Base-by-base conservation (phyloP, 2,329 filamentous ascomycete species). In the Hymenoscyphus fructigenus region DNA sequence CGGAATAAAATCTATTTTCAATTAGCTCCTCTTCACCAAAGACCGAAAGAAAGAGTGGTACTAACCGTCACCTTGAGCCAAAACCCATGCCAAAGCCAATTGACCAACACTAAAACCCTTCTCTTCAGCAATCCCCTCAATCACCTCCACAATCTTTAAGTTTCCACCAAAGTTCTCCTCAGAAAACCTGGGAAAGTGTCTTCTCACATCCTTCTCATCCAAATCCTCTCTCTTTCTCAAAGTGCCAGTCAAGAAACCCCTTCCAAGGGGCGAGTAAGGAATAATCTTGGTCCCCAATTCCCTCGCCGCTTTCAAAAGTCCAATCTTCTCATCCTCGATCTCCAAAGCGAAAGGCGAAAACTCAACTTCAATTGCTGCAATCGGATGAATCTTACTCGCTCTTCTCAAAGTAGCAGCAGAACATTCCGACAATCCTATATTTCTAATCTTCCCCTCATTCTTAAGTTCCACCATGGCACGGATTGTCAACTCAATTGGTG, bases 221-320 rank as follows among this genome's bases (percentile, higher is more conserved):
- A 87, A 78, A 69, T 86, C 83, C 17, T 77, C 77, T 0, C 71
- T 73, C 2, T 77, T 79, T 50, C 78, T 78, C 72, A 83, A 80
- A 5, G 75, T 73, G 2, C 85, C 85, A 0, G 83, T 82, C 28
- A 89, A 71, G 65, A 89, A 75, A 10, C 87, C 86, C 59, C 59
- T 80, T 1, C 85, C 85, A 1, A 90, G 79, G 1, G 87, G 87
- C 17, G 81, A 82, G 75, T 86, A 88, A 1, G 84, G 82, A 1
- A 90, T 79, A 5, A 85, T 76, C 0, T 84, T 77, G 2, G 86
- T 77, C 1, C 85, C 86, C 2, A 89, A 81, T 71, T 88, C 84
- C n/a, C 82, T 79, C 65, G 80, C 83, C 0, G 85, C 85, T 32
- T 79, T 75, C 1, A 88, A 76, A 1, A 89, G 75, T 9, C 26